These are phyloP conservation scores for Coleophoma eucalyptorum DNA, from an alignment of 2,329 filamentous ascomycete species.

Conservation along the genomic window DNA sequence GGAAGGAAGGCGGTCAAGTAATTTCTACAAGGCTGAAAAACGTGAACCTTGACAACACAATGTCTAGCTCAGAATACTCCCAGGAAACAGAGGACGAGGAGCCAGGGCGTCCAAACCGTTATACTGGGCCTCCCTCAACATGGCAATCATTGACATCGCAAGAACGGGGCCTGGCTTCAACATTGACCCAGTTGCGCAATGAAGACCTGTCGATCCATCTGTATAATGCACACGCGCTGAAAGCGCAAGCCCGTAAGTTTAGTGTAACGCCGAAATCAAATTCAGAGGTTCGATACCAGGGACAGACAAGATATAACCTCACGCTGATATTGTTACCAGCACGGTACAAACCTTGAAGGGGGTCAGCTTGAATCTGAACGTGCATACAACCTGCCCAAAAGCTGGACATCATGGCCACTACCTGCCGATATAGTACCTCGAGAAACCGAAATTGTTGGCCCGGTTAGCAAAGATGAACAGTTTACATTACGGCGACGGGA, in stretches of 20 bases:
- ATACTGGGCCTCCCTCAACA: constrained; percentile 60
- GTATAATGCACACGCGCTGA: constrained; percentile 73
- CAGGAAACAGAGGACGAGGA: constrained; percentile 43
- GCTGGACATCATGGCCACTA: constrained; percentile 87
- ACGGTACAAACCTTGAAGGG: too few relatives aligned
- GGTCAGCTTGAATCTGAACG: too few relatives aligned
- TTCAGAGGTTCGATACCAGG: constrained; percentile 23
- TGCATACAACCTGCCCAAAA: constrained; percentile 38
- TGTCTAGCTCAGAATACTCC: constrained; percentile 37
- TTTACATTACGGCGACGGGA: constrained; percentile 46
- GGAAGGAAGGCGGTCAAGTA: too few relatives aligned
- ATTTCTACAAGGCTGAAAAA: neutral
- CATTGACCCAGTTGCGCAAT: constrained; percentile 59
- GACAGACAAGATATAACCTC: too few relatives aligned
- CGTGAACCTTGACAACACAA: neutral
- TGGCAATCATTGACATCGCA: constrained; percentile 62
- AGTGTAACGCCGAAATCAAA: too few relatives aligned
- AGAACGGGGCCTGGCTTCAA: constrained; percentile 59
- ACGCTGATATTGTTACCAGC: too few relatives aligned
- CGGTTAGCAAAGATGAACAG: constrained; percentile 41
- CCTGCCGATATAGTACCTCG: constrained; percentile 56
- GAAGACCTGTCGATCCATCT: constrained; percentile 72
- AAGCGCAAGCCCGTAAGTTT: constrained; percentile 34
- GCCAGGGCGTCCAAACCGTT: constrained; percentile 64
- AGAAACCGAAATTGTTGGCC: constrained; percentile 44